Base-by-base conservation (phyloP, 495 filamentous ascomycete genomes). In the Penicillium cataractarum region DNA sequence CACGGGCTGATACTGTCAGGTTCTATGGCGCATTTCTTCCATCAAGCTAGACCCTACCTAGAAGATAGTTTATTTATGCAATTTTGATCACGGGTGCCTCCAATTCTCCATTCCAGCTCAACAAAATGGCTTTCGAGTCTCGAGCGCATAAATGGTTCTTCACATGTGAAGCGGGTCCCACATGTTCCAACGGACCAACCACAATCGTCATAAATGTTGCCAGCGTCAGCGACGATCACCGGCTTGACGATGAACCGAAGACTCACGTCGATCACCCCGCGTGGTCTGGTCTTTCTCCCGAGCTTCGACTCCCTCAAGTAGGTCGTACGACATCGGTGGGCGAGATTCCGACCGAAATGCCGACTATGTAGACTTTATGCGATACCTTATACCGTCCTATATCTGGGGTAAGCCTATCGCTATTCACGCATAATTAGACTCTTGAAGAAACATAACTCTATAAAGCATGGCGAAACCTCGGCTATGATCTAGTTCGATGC, bases 311-410 rank as follows among this genome's bases (percentile, higher is more conserved):
- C 15, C 24, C 19, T 21, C 22, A 26, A 54, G 17, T 29, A n/a
- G 40, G 51, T 71, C 65, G 58, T 71, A 68, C 58, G 65, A 68
- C 57, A 29, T 59, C 65, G 65, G 68, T 22, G 33, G 17, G 7
- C 17, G 7, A 37, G 21, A 55, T 6, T 65, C 68, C 68, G 60
- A 51, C 60, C 27, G 48, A 60, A 32, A 42, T 60, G 37, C 62
- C 62, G 65, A 70, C 21, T 52, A 57, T 42, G 32, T 35, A 21
- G 51, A 27, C 19, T 24, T 58, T 63, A 51, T 63, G 57, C 61
- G 35, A 31, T 19, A 6, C 19, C 55, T 46, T 46, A 33, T 54
- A 46, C 57, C 24, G 32, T 0, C 15, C 35, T 13, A 15, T 12
- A 52, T 46, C 50, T 51, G 60, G 29, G 9, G 21, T 12, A 37